Evolutionary conservation across 2,329 filamentous ascomycete species (phyloP), one percentile per base, ranked within the genome.

Genomic region (Hypoxylon sp.): DNA sequence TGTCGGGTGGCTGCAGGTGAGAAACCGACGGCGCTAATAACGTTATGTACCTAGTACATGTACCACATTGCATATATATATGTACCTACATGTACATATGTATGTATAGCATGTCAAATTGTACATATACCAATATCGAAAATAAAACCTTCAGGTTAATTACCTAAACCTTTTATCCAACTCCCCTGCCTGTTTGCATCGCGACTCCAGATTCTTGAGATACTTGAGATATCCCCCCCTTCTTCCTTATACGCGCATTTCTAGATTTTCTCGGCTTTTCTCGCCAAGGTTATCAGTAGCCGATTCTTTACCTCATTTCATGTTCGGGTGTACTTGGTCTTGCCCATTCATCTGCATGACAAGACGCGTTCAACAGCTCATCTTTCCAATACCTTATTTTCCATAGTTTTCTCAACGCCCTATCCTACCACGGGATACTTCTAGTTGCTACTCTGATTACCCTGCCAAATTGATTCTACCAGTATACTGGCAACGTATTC

Each of bases 291-390:
- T 14, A 4, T 46, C n/a, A 24, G 35, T 29, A 24, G 55, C 35
- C 51, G 24, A 60, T 53, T 53, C 22, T 35, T 59, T 22, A 57
- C n/a, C 46, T 26, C n/a, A 50, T 44, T 29, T 26, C 31, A 11
- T 24, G n/a, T 22, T 37, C 24, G 0, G 35, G 4, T 42, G 8
- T 46, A 35, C 26, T 26, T 19, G 29, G 37, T 54, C 37, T 50
- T 17, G 17, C 17, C 17, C 8, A 42, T 22, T 54, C 9, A 65
- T 33, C 39, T 44, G 13, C 37, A 64, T 47, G 33, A 47, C 57
- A 48, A 58, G 57, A 31, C 33, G 52, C 52, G 39, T 19, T 61
- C 47, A 19, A 42, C 47, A 65, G 29, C 22, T 58, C 55, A 53
- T 31, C 39, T 44, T 17, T n/a, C 55, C 26, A 26, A 13, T 55